A percentile compares a stretch with the other conserved stretches of the same genome.
Conservation (phyloP, 345 rosid species). For the Balakata baccata region DNA sequence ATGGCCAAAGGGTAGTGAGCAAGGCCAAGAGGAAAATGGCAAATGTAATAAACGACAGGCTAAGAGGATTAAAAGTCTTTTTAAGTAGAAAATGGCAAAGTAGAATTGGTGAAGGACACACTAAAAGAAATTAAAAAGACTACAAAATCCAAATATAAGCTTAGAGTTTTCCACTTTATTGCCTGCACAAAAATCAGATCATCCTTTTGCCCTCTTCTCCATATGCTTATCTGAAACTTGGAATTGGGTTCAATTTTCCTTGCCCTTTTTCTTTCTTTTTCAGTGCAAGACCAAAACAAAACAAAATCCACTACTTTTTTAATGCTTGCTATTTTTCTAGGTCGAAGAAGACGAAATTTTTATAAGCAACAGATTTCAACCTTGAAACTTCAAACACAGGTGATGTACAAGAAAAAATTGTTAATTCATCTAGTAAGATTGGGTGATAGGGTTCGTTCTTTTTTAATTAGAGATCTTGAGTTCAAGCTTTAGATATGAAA, state of each 20-base stretch:
- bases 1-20: not conserved
- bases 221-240: not conserved
- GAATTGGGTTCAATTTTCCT: not conserved
- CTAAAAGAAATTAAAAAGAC: not conserved
- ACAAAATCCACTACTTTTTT: constrained; percentile 17
- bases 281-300: constrained; percentile 21
- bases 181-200: constrained; percentile 16
- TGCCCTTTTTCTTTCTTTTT: not conserved
- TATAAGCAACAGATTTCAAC: not conserved
- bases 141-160: constrained; percentile 6
- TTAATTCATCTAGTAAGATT: too few species aligned
- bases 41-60: constrained; percentile 12
- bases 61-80: not conserved
- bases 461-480: too few species aligned
- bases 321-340: not conserved
- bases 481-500: too few species aligned
- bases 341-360: not conserved
- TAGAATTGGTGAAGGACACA: not conserved
- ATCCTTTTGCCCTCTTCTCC: not conserved
- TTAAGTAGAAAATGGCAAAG: constrained; percentile 5
- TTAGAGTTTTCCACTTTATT: constrained; percentile 7
- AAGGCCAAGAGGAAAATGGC: constrained; percentile 27
- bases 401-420: too few species aligned
- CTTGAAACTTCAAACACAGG: not conserved
- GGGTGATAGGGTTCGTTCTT: too few species aligned